phyloP scores from a whole-genome alignment of 1,139 yeast genomes.

The Scheffersomyces titani region DNA sequence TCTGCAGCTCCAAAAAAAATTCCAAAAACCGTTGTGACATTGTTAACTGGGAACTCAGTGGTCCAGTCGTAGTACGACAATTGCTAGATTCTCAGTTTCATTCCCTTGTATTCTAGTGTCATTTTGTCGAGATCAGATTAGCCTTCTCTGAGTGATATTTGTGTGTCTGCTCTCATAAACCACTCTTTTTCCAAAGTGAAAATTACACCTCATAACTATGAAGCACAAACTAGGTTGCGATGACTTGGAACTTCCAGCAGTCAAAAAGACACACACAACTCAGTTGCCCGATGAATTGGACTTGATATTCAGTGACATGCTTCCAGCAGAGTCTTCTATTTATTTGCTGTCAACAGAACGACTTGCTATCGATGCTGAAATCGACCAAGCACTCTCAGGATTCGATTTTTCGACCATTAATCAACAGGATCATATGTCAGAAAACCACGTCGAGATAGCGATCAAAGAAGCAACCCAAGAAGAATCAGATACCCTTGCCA shows the following conservation, averaged over 20 bases:
- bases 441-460: neutral
- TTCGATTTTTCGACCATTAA: neutral
- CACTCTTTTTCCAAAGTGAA: neutral
- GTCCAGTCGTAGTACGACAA: neutral
- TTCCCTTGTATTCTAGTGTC: neutral
- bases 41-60: neutral
- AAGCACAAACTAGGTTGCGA: neutral
- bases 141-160: neutral
- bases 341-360: neutral
- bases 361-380: conserved; percentile 18
- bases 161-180: neutral
- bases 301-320: neutral
- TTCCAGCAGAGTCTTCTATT: neutral
- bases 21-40: neutral
- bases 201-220: neutral
- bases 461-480: neutral
- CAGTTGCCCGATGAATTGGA: neutral
- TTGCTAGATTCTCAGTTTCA: neutral
- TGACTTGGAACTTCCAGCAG: neutral
- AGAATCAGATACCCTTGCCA: neutral
- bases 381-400: conserved; percentile 17
- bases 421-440: neutral
- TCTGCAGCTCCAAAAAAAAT: neutral
- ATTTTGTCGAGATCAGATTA: neutral
- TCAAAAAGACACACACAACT: neutral